These are phyloP conservation scores for Dendrobium officinale DNA, from an alignment of 106 monocot genomes.

Conservation along the genomic window DNA sequence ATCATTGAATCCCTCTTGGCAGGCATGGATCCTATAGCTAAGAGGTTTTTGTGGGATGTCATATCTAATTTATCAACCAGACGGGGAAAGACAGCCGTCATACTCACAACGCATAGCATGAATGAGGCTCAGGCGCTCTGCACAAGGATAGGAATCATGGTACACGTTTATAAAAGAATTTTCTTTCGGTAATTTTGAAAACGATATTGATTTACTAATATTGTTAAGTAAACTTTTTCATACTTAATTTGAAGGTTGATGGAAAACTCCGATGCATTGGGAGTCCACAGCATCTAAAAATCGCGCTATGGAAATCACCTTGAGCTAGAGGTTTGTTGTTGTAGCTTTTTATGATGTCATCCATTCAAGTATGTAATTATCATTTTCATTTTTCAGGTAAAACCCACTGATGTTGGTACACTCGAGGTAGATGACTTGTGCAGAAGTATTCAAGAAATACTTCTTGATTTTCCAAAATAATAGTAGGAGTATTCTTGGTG, in stretches of 20 bases:
- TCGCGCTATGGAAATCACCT: slow-evolving; percentile 91
- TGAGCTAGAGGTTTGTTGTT: slow-evolving; percentile 74
- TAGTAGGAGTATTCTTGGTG: slow-evolving; percentile 42
- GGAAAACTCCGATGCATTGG: slow-evolving; percentile 76
- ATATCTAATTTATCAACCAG: slow-evolving; percentile 81
- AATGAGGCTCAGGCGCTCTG: slow-evolving; percentile 94
- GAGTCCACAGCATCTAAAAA: slow-evolving; percentile 90
- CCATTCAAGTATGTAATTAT: neutral
- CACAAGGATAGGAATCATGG: slow-evolving; percentile 92
- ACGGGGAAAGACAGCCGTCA: slow-evolving; percentile 79
- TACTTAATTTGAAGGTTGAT: slow-evolving; percentile 32
- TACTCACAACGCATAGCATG: slow-evolving; percentile 95
- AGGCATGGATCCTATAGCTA: slow-evolving; percentile 96
- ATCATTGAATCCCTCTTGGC: neutral
- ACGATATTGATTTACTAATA: neutral
- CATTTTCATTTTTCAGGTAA: slow-evolving; percentile 39
- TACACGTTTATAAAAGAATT: slow-evolving; percentile 14
- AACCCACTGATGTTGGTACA: slow-evolving; percentile 52
- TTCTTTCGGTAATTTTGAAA: neutral
- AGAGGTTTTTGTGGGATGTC: slow-evolving; percentile 92
- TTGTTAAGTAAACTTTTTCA: neutral
- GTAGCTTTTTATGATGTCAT: slow-evolving; percentile 16
- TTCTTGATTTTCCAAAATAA: slow-evolving; percentile 52
- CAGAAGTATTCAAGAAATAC: slow-evolving; percentile 60
- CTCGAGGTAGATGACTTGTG: slow-evolving; percentile 49